phyloP scores from a whole-genome alignment of 129 eudicot species.

The Pittosporum tobira region DNA sequence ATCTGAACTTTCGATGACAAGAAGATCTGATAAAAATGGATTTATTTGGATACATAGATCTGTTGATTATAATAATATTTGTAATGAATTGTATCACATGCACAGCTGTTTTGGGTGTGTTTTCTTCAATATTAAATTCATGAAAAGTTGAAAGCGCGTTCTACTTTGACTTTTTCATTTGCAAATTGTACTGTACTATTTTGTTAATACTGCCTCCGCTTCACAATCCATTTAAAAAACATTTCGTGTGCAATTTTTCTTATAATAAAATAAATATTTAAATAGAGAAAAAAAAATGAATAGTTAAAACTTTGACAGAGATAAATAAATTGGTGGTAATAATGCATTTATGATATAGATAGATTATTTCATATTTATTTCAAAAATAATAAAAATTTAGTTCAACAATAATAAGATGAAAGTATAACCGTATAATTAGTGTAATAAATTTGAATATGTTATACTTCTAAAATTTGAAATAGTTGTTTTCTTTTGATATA shows the following conservation, averaged over 20 bases:
- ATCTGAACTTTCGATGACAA: constrained; percentile 15
- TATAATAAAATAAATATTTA: too few species aligned
- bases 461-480: too few species aligned
- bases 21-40: constrained; percentile 2
- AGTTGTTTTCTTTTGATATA: too few species aligned
- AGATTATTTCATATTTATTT: too few species aligned
- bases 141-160: constrained; percentile 21
- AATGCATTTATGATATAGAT: background rate
- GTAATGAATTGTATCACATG: background rate
- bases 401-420: too few species aligned
- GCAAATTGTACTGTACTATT: too few species aligned
- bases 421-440: too few species aligned
- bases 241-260: too few species aligned
- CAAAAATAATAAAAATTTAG: too few species aligned
- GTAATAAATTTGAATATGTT: too few species aligned
- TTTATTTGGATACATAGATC: constrained; percentile 6
- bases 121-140: constrained; percentile 13
- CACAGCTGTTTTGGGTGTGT: constrained; percentile 17
- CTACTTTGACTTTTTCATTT: background rate
- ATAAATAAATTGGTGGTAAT: background rate
- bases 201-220: background rate
- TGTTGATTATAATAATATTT: constrained; percentile 1
- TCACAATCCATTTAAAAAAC: background rate
- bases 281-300: background rate
- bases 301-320: background rate